A percentile compares a stretch with the other conserved stretches of the same genome.
These are phyloP conservation scores for Hypoxylon rickii DNA, from an alignment of 495 filamentous ascomycete genomes.

Conservation along the genomic window DNA sequence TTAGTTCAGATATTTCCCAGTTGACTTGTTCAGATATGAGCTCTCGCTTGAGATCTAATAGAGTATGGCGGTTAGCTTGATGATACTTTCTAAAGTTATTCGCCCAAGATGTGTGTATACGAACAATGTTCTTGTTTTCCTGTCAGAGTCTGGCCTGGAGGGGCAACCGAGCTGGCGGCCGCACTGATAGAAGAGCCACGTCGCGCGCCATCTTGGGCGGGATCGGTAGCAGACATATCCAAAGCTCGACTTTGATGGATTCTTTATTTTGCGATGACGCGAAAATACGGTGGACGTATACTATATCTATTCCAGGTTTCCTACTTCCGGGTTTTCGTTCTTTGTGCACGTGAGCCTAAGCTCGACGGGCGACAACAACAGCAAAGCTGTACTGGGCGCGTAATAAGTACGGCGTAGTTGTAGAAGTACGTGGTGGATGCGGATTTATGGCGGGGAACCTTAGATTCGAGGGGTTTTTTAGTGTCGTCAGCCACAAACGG, in stretches of 20 bases:
- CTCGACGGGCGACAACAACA: background rate
- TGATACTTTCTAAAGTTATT: background rate
- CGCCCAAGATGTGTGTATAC: constrained; percentile 29
- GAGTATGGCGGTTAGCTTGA: constrained; percentile 34
- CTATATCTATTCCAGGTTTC: no score
- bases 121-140: constrained; percentile 98
- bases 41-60: constrained; percentile 91
- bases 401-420: background rate
- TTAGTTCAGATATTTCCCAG: constrained; percentile 87
- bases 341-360: background rate
- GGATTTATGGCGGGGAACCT: constrained; percentile 22
- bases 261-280: background rate
- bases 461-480: background rate
- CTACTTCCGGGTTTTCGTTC: background rate
- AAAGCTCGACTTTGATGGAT: background rate
- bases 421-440: no score
- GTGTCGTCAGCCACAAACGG: constrained; percentile 26
- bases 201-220: constrained; percentile 30
- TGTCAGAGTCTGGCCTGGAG: constrained; percentile 61
- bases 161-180: constrained; percentile 16
- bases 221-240: constrained; percentile 34
- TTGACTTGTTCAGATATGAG: constrained; percentile 87
- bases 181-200: constrained; percentile 9
- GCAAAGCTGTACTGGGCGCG: constrained; percentile 3
- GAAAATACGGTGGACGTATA: background rate